These are phyloP conservation scores for Areca catechu DNA, from an alignment of 176 grass and related monocot species.

Conservation along the genomic window DNA sequence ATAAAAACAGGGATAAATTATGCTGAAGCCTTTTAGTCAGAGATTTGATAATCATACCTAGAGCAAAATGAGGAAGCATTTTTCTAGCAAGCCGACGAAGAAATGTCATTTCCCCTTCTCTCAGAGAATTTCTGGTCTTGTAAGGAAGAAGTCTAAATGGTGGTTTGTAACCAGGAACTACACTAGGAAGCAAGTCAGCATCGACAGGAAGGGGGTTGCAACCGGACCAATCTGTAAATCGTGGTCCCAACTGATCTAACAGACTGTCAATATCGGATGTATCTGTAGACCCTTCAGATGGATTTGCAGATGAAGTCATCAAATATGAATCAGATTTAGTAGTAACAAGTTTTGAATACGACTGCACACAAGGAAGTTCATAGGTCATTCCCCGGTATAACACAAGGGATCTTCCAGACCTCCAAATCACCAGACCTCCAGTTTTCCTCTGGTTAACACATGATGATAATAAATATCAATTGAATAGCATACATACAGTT, in stretches of 20 bases:
- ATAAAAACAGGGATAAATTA: not conserved
- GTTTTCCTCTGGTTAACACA: conserved; percentile 48
- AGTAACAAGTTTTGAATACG: conserved; percentile 40
- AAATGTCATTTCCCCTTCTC: conserved; percentile 61
- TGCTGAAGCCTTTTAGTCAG: not conserved
- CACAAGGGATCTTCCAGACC: conserved; percentile 77
- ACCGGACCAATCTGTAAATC: conserved; percentile 83
- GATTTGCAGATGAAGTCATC: conserved; percentile 1
- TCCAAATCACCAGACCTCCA: conserved; percentile 92
- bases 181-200: conserved; percentile 77
- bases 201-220: conserved; percentile 72
- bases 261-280: conserved; percentile 55
- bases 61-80: conserved; percentile 81
- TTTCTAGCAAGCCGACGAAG: conserved; percentile 74
- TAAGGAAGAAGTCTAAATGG: conserved; percentile 79
- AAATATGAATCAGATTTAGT: conserved; percentile 17
- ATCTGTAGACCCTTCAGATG: conserved; percentile 21
- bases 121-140: conserved; percentile 46
- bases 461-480: not conserved
- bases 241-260: conserved; percentile 74
- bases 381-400: conserved; percentile 90
- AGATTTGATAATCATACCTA: conserved; percentile 35
- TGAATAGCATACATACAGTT: not conserved
- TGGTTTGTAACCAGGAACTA: conserved; percentile 56
- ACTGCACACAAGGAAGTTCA: conserved; percentile 58